phyloP scores from a whole-genome alignment of 441 rosid genomes.

The Euphorbia corollata region DNA sequence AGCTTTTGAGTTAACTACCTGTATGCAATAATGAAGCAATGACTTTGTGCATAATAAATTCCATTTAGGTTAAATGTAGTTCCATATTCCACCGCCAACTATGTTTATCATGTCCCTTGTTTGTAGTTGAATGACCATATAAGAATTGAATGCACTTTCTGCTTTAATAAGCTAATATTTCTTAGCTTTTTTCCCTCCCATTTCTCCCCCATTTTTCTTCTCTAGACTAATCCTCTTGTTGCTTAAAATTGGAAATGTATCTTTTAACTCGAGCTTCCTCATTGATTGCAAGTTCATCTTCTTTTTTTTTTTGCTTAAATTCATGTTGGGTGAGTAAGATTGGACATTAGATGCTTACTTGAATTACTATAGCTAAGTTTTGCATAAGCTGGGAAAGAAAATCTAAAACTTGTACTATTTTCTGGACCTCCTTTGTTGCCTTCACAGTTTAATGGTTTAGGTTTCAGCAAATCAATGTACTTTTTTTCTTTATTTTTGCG shows the following conservation, averaged over 20 bases:
- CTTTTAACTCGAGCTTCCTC: not conserved
- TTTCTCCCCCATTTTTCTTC: not conserved
- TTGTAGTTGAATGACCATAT: not conserved
- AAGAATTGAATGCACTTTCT: not conserved
- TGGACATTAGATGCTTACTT: conserved; percentile 3
- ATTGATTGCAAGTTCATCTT: not conserved
- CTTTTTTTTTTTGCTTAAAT: not conserved
- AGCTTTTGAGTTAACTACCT: not conserved
- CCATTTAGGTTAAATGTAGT: not conserved
- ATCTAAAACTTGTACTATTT: not conserved
- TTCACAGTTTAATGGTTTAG: not conserved
- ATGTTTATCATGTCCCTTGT: too few species aligned
- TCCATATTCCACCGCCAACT: not conserved
- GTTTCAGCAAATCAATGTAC: not conserved
- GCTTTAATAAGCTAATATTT: not conserved
- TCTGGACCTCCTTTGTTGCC: not conserved
- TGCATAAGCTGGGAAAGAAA: not conserved
- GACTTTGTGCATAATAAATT: not conserved
- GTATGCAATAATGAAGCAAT: not conserved
- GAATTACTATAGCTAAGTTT: not conserved
- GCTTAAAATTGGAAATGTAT: not conserved
- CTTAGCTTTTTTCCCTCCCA: not conserved
- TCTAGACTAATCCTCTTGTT: not conserved
- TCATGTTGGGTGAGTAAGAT: not conserved
- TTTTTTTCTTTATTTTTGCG: not conserved